phyloP scores from a whole-genome alignment of 2,329 filamentous ascomycete genomes.

The Grosmannia serpens region DNA sequence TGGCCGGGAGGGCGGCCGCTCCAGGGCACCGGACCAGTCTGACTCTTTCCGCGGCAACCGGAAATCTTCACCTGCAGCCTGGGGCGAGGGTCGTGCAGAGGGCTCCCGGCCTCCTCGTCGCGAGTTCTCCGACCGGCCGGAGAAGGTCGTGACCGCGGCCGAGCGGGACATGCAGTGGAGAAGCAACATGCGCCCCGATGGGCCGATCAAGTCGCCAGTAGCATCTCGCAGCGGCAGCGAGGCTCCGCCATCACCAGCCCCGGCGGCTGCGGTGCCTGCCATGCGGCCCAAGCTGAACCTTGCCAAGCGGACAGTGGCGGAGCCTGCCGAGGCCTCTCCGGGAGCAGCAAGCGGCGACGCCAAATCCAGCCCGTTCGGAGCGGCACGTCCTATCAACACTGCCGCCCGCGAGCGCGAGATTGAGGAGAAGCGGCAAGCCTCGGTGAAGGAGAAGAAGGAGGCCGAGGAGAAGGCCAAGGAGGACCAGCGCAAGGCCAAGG shows the following conservation, averaged over 20 bases:
- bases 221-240: conserved; percentile 63
- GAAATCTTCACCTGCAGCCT: conserved; percentile 58
- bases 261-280: conserved; percentile 33
- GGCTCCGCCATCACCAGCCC: conserved; percentile 61
- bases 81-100: conserved; percentile 53
- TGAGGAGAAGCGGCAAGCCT: conserved; percentile 72
- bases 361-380: conserved; percentile 89
- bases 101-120: conserved; percentile 65
- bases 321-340: conserved; percentile 44
- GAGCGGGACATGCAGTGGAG: conserved; percentile 94
- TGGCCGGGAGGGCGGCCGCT: conserved; percentile 43
- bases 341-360: conserved; percentile 48
- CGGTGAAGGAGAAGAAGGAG: conserved; percentile 72
- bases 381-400: conserved; percentile 87
- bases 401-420: conserved; percentile 79
- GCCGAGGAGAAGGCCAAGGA: conserved; percentile 78
- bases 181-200: conserved; percentile 78
- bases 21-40: conserved; percentile 44
- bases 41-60: conserved; percentile 44
- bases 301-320: conserved; percentile 80
- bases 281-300: conserved; percentile 78
- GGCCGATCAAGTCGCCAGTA: conserved; percentile 45
- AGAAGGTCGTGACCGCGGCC: conserved; percentile 71
- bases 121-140: conserved; percentile 59
- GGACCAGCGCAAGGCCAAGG: conserved; percentile 54